Percentiles rank a stretch among this genome's conserved stretches.
These are phyloP conservation scores for Aspergillus amoenus DNA, from an alignment of 2,329 filamentous ascomycete species.

Conservation along the genomic window DNA sequence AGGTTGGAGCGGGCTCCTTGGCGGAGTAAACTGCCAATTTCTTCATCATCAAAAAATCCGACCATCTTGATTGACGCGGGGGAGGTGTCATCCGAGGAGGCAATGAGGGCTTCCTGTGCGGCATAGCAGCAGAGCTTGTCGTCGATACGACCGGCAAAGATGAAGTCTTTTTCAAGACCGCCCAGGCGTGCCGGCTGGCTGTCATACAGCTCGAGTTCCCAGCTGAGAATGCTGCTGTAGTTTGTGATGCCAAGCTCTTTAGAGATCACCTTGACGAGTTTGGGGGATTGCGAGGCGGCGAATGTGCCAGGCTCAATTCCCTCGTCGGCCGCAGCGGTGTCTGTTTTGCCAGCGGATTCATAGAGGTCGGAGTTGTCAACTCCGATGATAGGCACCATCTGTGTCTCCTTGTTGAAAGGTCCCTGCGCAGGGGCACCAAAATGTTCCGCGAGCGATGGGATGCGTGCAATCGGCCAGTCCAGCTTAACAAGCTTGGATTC, in stretches of 20 bases:
- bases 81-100: conserved; percentile 55
- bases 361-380: conserved; percentile 69
- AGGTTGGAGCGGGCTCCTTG: conserved; percentile 92
- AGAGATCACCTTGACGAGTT: conserved; percentile 79
- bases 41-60: conserved; percentile 95
- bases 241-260: conserved; percentile 72
- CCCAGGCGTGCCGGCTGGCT: conserved; percentile 79
- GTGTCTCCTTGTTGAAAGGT: conserved; percentile 81
- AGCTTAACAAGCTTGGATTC: conserved; percentile 81
- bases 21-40: conserved; percentile 86
- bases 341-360: conserved; percentile 21
- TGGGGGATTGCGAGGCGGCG: conserved; percentile 76
- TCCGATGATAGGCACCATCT: conserved; percentile 91
- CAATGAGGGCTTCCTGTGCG: conserved; percentile 78
- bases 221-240: conserved; percentile 78
- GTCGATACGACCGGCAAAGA: conserved; percentile 92
- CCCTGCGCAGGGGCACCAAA: conserved; percentile 72
- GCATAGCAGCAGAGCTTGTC: conserved; percentile 97
- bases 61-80: conserved; percentile 77
- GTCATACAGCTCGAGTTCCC: conserved; percentile 96
- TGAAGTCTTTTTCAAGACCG: conserved; percentile 87
- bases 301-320: conserved; percentile 63
- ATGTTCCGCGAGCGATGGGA: conserved; percentile 90
- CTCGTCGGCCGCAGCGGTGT: conserved; percentile 39
- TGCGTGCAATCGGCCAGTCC: conserved; percentile 88